Evolutionary conservation across 208 protist genomes (phyloP).

Genomic region (Trypanosoma rangeli): DNA sequence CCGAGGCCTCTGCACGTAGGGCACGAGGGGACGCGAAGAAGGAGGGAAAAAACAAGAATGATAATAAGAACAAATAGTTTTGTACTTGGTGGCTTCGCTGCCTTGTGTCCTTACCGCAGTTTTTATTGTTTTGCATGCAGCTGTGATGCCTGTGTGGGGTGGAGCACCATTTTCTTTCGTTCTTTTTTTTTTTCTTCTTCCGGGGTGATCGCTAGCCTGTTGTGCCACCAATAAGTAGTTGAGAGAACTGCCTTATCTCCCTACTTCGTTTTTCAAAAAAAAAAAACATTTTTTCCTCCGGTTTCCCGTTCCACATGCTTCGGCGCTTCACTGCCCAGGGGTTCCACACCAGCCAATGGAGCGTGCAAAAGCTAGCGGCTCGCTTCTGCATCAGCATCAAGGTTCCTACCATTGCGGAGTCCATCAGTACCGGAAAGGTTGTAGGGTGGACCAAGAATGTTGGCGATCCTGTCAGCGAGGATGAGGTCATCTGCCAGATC

Average conservation of each 20-base stretch:
- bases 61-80: not conserved
- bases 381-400: constrained; percentile 91
- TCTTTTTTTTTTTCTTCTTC: not conserved
- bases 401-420: constrained; percentile 97
- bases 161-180: not conserved
- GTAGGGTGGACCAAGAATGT: constrained; percentile 94
- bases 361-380: constrained; percentile 43
- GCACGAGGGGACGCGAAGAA: not conserved
- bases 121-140: too few relatives aligned
- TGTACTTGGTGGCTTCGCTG: not conserved
- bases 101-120: not conserved
- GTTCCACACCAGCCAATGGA: constrained; percentile 14
- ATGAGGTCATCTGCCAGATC: constrained; percentile 97
- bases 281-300: constrained; percentile 3
- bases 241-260: not conserved
- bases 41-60: not conserved
- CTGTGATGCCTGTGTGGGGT: too few relatives aligned
- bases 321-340: constrained; percentile 47
- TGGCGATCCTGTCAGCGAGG: constrained; percentile 95
- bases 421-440: constrained; percentile 97
- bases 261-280: not conserved
- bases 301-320: constrained; percentile 74
- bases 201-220: too few relatives aligned
- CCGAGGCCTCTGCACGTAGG: not conserved
- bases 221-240: not conserved